phyloP scores from a whole-genome alignment of 1,284 basidiomycete species.

The Boletus semigastroideus region DNA sequence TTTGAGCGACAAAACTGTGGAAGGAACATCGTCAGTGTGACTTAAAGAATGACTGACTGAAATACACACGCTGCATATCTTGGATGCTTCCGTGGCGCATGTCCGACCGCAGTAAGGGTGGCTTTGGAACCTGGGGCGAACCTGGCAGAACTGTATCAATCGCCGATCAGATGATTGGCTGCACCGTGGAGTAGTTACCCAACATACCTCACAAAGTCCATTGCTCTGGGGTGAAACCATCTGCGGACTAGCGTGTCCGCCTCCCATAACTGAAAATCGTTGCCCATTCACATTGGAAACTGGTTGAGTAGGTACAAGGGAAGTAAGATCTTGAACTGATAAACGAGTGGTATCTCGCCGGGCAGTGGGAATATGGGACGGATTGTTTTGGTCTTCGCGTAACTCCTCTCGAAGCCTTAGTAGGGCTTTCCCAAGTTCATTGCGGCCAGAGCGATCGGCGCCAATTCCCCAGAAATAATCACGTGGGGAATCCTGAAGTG shows the following conservation, averaged over 20 bases:
- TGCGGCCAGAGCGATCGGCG: constrained; percentile 56
- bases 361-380: constrained; percentile 27
- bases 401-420: constrained; percentile 54
- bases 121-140: constrained; percentile 51
- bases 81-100: constrained; percentile 49
- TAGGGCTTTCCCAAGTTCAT: constrained; percentile 71
- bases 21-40: constrained; percentile 1
- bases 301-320: constrained; percentile 16
- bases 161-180: constrained; percentile 5
- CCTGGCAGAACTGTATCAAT: constrained; percentile 48
- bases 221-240: constrained; percentile 9
- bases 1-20: constrained; percentile 32
- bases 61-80: constrained; percentile 30
- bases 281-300: constrained; percentile 3
- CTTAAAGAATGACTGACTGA: not conserved
- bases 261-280: constrained; percentile 1
- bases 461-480: constrained; percentile 73
- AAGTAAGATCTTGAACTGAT: constrained; percentile 33
- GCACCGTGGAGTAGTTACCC: not conserved
- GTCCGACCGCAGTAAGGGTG: constrained; percentile 61
- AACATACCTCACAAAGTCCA: constrained; percentile 35
- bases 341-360: constrained; percentile 30
- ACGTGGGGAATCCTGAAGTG: constrained; percentile 55
- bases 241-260: constrained; percentile 1
- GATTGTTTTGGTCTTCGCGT: constrained; percentile 34